Evolutionary conservation across 768 basidiomycete genomes (phyloP), one percentile per base, ranked within the genome.

Genomic region (Pleurotus sapidus): DNA sequence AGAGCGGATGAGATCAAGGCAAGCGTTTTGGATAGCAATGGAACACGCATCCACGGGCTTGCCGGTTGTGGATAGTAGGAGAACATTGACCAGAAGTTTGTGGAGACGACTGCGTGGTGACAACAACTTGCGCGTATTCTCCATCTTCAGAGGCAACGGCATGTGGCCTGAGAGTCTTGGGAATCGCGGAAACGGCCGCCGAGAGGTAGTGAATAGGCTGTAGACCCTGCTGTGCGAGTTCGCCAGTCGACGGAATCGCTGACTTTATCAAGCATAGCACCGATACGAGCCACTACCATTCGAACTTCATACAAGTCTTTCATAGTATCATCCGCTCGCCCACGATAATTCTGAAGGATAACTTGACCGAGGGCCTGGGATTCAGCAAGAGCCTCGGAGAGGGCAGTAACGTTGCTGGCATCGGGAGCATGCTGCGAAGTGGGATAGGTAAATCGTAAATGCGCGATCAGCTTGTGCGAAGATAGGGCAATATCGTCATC

Each of bases 111-210:
- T 39, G 15, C 18, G 38, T 45, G 17, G 55, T 18, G 30, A 11
- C 8, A 11, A 34, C 30, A 12, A 55, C 34, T n/a, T 57, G 50
- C 6, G 54, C 49, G 18, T 55, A 60, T 27, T 57, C 37, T 25
- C 57, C 57, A 11, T 60, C 59, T 14, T 67, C 62, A 14, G 57
- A 24, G 18, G 69, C 70, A 5, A 87, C 83, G 15, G 77, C 76
- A 0, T n/a, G 87, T 88, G 20, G 65, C 65, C 54, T 84, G 80
- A 1, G 88, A 89, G 66, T 88, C 86, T 64, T 82, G 80, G n/a
- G 88, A 89, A 48, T 82, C 86, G 55, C 85, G 78, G 12, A 80
- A 75, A 1, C 74, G 72, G 40, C 77, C 74, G 42, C 60, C 46
- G 57, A 24, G 57, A 58, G 59, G 59, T 60, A 17, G n/a, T 59